These are phyloP conservation scores for Aphanomyces euteiches DNA, from an alignment of 352 stramenopile species.

Conservation along the genomic window DNA sequence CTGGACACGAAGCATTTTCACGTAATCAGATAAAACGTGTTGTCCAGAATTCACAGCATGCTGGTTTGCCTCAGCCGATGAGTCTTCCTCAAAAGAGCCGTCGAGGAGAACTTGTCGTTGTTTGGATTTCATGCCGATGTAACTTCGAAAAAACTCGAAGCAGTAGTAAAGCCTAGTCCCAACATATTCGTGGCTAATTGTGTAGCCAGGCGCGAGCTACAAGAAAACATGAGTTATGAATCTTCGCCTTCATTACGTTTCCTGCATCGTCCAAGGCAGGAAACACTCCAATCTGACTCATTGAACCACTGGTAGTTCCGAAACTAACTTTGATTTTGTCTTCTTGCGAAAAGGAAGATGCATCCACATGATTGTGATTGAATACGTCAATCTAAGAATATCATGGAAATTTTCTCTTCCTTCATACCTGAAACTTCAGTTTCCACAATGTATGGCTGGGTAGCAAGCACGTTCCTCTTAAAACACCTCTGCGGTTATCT, in stretches of 20 bases:
- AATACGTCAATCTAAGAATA: slow-evolving; percentile 7
- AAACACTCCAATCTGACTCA: slow-evolving; percentile 12
- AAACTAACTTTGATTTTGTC: slow-evolving; percentile 25
- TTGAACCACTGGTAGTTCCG: not conserved
- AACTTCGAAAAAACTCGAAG: slow-evolving; percentile 44
- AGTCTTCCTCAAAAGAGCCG: slow-evolving; percentile 55
- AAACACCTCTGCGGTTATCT: not conserved
- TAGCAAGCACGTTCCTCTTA: slow-evolving; percentile 13
- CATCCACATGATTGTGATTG: not conserved
- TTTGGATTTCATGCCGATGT: not conserved
- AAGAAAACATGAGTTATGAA: not conserved
- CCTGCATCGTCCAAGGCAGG: slow-evolving; percentile 14
- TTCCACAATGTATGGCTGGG: slow-evolving; percentile 24
- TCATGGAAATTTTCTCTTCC: not conserved
- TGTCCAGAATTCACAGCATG: slow-evolving; percentile 48
- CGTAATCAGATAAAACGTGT: slow-evolving; percentile 64
- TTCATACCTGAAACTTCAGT: slow-evolving; percentile 16
- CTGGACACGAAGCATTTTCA: slow-evolving; percentile 71
- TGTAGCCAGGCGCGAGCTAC: slow-evolving; percentile 3
- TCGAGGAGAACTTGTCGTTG: not conserved
- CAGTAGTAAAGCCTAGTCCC: slow-evolving; percentile 54
- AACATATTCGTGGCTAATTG: slow-evolving; percentile 52
- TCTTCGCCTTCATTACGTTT: not conserved
- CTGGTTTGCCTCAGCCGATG: slow-evolving; percentile 30
- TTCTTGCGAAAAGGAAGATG: slow-evolving; percentile 5